A percentile compares a stretch with the other conserved stretches of the same genome.
Evolutionary conservation across 805 yeast genomes (phyloP).

Genomic region (Geotrichum ghanense): DNA sequence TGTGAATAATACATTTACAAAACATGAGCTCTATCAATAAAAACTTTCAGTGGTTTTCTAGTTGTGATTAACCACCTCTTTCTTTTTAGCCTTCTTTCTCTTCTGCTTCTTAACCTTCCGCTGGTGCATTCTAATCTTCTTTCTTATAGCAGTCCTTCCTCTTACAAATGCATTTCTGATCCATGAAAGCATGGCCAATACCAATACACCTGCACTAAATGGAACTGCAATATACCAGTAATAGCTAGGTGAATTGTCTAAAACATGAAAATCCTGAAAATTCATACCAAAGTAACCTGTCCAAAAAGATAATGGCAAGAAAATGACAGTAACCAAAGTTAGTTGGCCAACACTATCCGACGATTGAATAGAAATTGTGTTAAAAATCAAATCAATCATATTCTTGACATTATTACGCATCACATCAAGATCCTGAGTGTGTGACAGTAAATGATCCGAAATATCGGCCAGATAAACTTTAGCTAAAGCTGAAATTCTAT

Average conservation of each 20-base stretch:
- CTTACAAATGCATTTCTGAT: constrained; percentile 3
- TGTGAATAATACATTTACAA: not conserved
- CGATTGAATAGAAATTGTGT: constrained; percentile 44
- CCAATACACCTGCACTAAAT: constrained; percentile 21
- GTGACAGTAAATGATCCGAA: constrained; percentile 39
- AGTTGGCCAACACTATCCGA: constrained; percentile 44
- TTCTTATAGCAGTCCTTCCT: not conserved
- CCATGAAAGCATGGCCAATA: constrained; percentile 18
- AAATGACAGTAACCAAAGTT: constrained; percentile 45
- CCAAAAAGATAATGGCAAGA: constrained; percentile 47
- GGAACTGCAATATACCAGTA: constrained; percentile 40
- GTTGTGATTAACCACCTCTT: not conserved
- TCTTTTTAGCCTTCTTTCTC: constrained; percentile 2
- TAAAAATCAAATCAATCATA: constrained; percentile 41
- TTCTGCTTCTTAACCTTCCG: not conserved
- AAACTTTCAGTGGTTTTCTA: no score
- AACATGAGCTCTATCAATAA: no score
- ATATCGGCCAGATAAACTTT: constrained; percentile 43
- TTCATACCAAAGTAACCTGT: constrained; percentile 58
- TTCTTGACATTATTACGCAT: constrained; percentile 43
- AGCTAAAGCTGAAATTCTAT: constrained; percentile 31
- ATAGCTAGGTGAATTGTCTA: constrained; percentile 30
- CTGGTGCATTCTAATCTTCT: constrained; percentile 14
- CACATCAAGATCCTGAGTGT: constrained; percentile 41
- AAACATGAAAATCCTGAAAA: constrained; percentile 32